These are phyloP conservation scores for Rubia balearica DNA, from an alignment of 305 asterid species.

Conservation along the genomic window DNA sequence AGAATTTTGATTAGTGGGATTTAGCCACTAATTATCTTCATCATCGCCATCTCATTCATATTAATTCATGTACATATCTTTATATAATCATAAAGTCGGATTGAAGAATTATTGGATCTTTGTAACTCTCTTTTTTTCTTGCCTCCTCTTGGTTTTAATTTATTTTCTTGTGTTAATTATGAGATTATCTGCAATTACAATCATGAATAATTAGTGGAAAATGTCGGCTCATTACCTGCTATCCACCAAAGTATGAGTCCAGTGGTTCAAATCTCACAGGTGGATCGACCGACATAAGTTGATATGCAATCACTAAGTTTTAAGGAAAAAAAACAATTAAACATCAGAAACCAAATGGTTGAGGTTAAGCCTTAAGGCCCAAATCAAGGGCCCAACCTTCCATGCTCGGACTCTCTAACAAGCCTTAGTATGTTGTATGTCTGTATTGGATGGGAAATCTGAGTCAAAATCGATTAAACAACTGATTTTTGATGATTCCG, in stretches of 20 bases:
- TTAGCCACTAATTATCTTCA: neutral
- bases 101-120: neutral
- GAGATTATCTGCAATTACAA: neutral
- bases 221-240: too few relatives aligned
- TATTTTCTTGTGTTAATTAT: neutral
- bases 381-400: too few relatives aligned
- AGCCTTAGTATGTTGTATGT: too few relatives aligned
- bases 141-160: neutral
- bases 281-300: slow-evolving; percentile 1
- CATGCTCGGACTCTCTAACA: too few relatives aligned
- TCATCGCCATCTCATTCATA: too few relatives aligned
- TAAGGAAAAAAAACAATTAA: neutral
- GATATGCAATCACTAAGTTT: neutral
- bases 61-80: neutral
- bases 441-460: too few relatives aligned
- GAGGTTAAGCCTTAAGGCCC: too few relatives aligned
- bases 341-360: neutral
- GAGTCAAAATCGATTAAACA: too few relatives aligned
- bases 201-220: too few relatives aligned
- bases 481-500: too few relatives aligned
- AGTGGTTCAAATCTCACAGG: neutral
- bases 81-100: neutral
- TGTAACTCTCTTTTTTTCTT: neutral
- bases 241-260: too few relatives aligned
- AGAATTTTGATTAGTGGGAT: slow-evolving; percentile 18